Evolutionary conservation across 768 basidiomycete genomes (phyloP).

Genomic region (Amyloporia xantha): DNA sequence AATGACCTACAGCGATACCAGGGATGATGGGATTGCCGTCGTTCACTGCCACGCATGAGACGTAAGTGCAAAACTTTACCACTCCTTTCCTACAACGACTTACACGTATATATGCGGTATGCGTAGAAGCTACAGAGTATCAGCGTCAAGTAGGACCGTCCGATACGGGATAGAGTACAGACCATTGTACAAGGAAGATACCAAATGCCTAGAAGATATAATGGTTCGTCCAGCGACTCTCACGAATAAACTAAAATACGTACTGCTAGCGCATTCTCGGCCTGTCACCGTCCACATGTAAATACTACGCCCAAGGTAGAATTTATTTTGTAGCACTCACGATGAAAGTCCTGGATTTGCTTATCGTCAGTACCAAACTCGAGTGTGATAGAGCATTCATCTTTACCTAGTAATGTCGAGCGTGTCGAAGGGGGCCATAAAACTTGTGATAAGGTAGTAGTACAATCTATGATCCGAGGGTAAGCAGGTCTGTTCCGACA

Average conservation of each 20-base stretch:
- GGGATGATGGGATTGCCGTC: slow-evolving; percentile 2
- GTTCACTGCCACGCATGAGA: not conserved
- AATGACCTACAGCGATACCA: slow-evolving; percentile 6
- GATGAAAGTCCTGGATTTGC: slow-evolving; percentile 13
- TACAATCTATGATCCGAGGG: slow-evolving; percentile 11
- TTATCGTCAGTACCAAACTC: not conserved
- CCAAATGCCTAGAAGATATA: slow-evolving; percentile 11
- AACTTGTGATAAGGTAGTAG: slow-evolving; percentile 18
- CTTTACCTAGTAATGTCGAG: slow-evolving; percentile 13
- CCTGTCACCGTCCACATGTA: too few relatives aligned
- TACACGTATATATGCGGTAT: slow-evolving; percentile 8
- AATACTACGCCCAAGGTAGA: too few relatives aligned
- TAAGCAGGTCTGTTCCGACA: not conserved
- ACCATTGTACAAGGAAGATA: slow-evolving; percentile 16
- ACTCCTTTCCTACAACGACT: too few relatives aligned
- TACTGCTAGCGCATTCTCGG: slow-evolving; percentile 15
- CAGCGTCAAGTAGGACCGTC: not conserved
- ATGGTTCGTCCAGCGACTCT: not conserved
- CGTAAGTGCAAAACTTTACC: not conserved
- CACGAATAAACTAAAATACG: not conserved
- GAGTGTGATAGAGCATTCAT: not conserved
- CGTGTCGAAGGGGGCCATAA: slow-evolving; percentile 12
- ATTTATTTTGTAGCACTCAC: slow-evolving; percentile 9
- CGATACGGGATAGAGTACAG: not conserved
- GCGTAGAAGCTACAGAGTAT: slow-evolving; percentile 14